These are phyloP conservation scores for Kazachstania bromeliacearum DNA, from an alignment of 805 yeast species.

Conservation along the genomic window DNA sequence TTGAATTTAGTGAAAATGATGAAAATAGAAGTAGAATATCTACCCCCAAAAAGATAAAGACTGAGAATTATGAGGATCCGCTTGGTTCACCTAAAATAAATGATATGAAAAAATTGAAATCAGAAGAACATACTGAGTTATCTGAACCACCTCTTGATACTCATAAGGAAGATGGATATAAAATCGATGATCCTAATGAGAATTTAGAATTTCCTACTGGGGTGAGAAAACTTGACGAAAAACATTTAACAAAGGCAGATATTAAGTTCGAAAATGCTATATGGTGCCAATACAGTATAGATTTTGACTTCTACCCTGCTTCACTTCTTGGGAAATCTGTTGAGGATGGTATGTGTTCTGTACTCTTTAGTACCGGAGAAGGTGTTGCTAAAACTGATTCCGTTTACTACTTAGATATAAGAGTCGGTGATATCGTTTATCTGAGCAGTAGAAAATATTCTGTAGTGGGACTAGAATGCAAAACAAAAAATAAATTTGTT, in stretches of 20 bases:
- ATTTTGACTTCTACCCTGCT: constrained; percentile 41
- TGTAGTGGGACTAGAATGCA: constrained; percentile 40
- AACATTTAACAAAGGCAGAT: constrained; percentile 21
- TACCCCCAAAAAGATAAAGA: constrained; percentile 5
- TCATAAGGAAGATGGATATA: background rate
- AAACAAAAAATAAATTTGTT: constrained; percentile 11
- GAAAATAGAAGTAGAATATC: constrained; percentile 4
- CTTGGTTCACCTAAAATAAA: too few species aligned
- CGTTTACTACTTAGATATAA: constrained; percentile 41
- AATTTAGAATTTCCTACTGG: constrained; percentile 6
- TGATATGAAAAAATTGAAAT: background rate
- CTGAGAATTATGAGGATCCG: too few species aligned
- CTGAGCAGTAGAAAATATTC: constrained; percentile 29
- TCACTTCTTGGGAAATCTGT: constrained; percentile 19
- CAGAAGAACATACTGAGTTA: background rate
- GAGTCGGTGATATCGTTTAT: constrained; percentile 46
- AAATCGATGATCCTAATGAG: too few species aligned
- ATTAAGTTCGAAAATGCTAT: constrained; percentile 33
- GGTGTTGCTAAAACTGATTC: constrained; percentile 17
- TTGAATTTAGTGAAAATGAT: constrained; percentile 6
- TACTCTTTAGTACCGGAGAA: constrained; percentile 17
- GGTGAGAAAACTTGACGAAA: constrained; percentile 7
- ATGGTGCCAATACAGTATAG: constrained; percentile 44
- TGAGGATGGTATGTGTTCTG: constrained; percentile 3
- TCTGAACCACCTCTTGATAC: background rate